Evolutionary conservation across 2,329 filamentous ascomycete genomes (phyloP).

Genomic region (Colletotrichum phormii): DNA sequence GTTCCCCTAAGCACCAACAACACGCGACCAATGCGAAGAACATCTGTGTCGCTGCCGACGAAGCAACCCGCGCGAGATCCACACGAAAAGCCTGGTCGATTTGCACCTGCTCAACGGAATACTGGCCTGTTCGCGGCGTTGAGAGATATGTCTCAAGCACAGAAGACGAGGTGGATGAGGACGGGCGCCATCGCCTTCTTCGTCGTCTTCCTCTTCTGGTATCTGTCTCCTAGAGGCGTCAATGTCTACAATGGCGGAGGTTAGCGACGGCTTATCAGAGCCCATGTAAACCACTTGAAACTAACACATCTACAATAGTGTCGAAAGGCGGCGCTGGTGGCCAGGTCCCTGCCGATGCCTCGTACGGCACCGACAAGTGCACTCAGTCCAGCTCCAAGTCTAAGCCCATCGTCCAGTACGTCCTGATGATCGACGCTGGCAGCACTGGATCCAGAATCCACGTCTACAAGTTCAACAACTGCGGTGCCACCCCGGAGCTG

Average conservation of each 20-base stretch:
- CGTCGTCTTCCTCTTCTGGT: slow-evolving; percentile 72
- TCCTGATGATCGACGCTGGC: slow-evolving; percentile 97
- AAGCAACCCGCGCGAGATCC: slow-evolving; percentile 71
- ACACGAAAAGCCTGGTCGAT: slow-evolving; percentile 74
- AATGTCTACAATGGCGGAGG: slow-evolving; percentile 62
- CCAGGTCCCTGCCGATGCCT: slow-evolving; percentile 68
- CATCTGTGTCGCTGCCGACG: slow-evolving; percentile 72
- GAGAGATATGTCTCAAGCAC: slow-evolving; percentile 67
- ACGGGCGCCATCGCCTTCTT: slow-evolving; percentile 71
- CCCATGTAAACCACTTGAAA: slow-evolving; percentile 1
- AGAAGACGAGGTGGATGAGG: slow-evolving; percentile 74
- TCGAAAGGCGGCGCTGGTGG: slow-evolving; percentile 48
- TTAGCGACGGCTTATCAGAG: slow-evolving; percentile 41
- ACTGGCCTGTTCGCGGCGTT: slow-evolving; percentile 61
- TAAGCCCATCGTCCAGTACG: slow-evolving; percentile 96
- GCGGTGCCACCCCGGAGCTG: slow-evolving; percentile 92
- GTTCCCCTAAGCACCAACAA: slow-evolving; percentile 25
- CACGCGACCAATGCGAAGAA: slow-evolving; percentile 67
- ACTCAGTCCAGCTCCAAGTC: slow-evolving; percentile 84
- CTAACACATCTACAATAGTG: slow-evolving; percentile 40
- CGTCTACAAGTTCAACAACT: slow-evolving; percentile 99
- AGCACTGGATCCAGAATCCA: slow-evolving; percentile 98
- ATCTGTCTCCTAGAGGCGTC: slow-evolving; percentile 69
- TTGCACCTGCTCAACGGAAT: slow-evolving; percentile 60
- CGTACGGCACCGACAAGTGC: slow-evolving; percentile 79